phyloP scores from a whole-genome alignment of 257 asterid species.

The Solanum medicagineum region DNA sequence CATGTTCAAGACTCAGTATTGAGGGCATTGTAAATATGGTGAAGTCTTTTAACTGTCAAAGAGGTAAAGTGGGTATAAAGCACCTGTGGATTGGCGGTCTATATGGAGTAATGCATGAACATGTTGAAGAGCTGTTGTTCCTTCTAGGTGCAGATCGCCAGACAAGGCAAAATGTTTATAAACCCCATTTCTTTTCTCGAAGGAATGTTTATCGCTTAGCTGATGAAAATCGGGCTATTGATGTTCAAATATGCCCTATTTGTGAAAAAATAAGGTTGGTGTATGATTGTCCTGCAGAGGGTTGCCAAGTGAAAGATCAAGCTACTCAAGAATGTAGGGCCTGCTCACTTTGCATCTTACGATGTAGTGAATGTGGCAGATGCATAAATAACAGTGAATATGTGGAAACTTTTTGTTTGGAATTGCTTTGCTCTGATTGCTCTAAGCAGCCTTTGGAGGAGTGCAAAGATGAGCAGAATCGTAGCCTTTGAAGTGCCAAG shows the following conservation, averaged over 20 bases:
- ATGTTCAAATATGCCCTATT: slow-evolving; percentile 66
- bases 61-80: slow-evolving; percentile 37
- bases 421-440: slow-evolving; percentile 54
- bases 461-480: slow-evolving; percentile 12
- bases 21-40: slow-evolving; percentile 44
- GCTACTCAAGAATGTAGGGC: slow-evolving; percentile 47
- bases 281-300: slow-evolving; percentile 77
- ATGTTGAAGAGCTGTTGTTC: slow-evolving; percentile 33
- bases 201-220: slow-evolving; percentile 40
- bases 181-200: slow-evolving; percentile 45
- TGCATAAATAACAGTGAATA: slow-evolving; percentile 49
- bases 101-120: slow-evolving; percentile 44
- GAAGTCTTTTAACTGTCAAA: slow-evolving; percentile 28
- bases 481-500: slow-evolving; percentile 12
- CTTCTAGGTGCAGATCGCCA: slow-evolving; percentile 29
- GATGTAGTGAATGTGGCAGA: slow-evolving; percentile 77
- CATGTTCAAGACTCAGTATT: slow-evolving; percentile 60
- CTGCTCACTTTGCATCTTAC: slow-evolving; percentile 51
- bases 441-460: slow-evolving; percentile 12
- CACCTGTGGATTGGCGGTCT: slow-evolving; percentile 61
- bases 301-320: slow-evolving; percentile 42
- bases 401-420: slow-evolving; percentile 68
- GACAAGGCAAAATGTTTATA: slow-evolving; percentile 12
- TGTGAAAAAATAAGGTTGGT: slow-evolving; percentile 62
- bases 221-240: slow-evolving; percentile 67